Conservation (phyloP, 202 grass and related monocot genomes). For the Schoenoplectus triqueter region DNA sequence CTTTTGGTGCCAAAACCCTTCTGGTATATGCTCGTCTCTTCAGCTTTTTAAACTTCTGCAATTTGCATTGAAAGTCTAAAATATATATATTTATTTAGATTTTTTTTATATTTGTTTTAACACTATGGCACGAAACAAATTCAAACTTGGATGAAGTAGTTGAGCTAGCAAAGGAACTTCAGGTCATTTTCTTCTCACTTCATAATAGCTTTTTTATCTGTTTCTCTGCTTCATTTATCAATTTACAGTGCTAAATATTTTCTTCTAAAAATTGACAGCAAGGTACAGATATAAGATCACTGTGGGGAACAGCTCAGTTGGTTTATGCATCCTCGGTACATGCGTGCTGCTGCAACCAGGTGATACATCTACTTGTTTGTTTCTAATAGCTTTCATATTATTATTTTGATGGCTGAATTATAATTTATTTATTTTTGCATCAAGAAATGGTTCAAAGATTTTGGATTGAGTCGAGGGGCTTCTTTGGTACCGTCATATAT, state of each 20-base stretch:
- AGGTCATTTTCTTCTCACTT: slow-evolving; percentile 58
- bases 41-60: background rate
- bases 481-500: no score
- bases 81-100: background rate
- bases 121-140: slow-evolving; percentile 71
- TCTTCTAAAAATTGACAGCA: slow-evolving; percentile 43
- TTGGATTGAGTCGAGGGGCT: no score
- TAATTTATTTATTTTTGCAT: no score
- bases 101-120: slow-evolving; percentile 8
- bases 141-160: slow-evolving; percentile 90
- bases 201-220: slow-evolving; percentile 19
- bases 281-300: slow-evolving; percentile 71
- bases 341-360: slow-evolving; percentile 95
- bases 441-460: no score
- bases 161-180: slow-evolving; percentile 86
- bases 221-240: slow-evolving; percentile 57
- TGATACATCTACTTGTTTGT: slow-evolving; percentile 43
- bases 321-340: slow-evolving; percentile 88
- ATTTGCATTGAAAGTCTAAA: background rate
- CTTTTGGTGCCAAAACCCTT: slow-evolving; percentile 78
- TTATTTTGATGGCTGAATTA: no score
- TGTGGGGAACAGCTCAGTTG: slow-evolving; percentile 93
- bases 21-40: slow-evolving; percentile 46
- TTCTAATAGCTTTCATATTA: background rate
- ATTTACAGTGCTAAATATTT: slow-evolving; percentile 6